Conservation (phyloP, 2,329 filamentous ascomycete genomes). For the Blumeriella jaapii region DNA sequence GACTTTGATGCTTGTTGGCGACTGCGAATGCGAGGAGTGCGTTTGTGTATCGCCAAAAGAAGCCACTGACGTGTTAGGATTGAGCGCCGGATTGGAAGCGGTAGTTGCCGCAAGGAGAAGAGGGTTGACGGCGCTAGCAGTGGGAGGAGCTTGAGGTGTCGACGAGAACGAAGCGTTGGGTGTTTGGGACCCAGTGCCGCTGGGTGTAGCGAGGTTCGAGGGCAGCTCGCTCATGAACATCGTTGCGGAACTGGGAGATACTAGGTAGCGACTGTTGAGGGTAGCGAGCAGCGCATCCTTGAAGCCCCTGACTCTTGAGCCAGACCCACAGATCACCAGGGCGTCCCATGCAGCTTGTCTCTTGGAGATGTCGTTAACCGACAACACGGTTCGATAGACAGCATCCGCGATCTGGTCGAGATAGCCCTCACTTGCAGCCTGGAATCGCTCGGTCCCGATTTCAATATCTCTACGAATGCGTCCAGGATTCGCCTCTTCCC, state of each 20-base stretch:
- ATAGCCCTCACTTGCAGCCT: conserved; percentile 55
- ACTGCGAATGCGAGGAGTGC: conserved; percentile 54
- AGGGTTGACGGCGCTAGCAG: conserved; percentile 64
- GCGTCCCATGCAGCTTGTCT: conserved; percentile 85
- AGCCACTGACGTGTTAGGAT: conserved; percentile 30
- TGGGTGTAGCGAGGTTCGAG: conserved; percentile 82
- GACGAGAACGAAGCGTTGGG: conserved; percentile 43
- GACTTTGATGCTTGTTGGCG: conserved; percentile 55
- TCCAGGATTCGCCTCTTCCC: conserved; percentile 33
- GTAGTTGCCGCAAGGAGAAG: conserved; percentile 86
- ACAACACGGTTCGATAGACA: conserved; percentile 73
- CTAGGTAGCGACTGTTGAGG: conserved; percentile 70
- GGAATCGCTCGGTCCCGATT: conserved; percentile 65
- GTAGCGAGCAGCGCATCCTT: conserved; percentile 78
- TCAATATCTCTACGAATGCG: conserved; percentile 57
- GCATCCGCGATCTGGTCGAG: conserved; percentile 75
- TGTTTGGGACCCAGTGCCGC: conserved; percentile 83
- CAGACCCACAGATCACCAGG: conserved; percentile 84
- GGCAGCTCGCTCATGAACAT: conserved; percentile 97
- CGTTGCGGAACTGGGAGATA: conserved; percentile 84
- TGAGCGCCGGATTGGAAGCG: conserved; percentile 31
- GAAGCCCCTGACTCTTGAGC: conserved; percentile 62
- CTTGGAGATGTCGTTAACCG: conserved; percentile 74
- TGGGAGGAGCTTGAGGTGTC: conserved; percentile 42
- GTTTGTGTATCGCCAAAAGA: conserved; percentile 31